phyloP scores from a whole-genome alignment of 2,329 filamentous ascomycete species.

The Helminthosporium solani region DNA sequence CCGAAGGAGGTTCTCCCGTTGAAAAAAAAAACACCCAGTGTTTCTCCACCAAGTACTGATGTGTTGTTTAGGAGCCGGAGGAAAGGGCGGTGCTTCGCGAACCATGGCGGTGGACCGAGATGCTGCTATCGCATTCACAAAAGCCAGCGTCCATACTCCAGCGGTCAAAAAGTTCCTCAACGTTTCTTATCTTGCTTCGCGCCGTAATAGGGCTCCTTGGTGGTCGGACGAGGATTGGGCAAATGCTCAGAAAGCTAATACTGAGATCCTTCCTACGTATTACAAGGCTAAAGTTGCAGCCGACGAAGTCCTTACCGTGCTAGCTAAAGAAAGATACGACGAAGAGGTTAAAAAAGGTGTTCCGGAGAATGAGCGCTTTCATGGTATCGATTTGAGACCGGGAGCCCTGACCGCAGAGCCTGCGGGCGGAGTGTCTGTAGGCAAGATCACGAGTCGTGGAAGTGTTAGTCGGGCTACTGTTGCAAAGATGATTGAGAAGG shows the following conservation, averaged over 20 bases:
- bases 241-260: slow-evolving; percentile 48
- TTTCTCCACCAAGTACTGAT: no score
- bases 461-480: slow-evolving; percentile 53
- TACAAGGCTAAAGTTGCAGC: slow-evolving; percentile 57
- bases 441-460: slow-evolving; percentile 46
- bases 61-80: slow-evolving; percentile 58
- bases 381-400: slow-evolving; percentile 55
- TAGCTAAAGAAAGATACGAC: slow-evolving; percentile 34
- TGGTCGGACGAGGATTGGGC: slow-evolving; percentile 53
- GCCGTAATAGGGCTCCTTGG: slow-evolving; percentile 52
- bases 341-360: slow-evolving; percentile 31
- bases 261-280: slow-evolving; percentile 53
- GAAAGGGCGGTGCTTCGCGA: slow-evolving; percentile 53
- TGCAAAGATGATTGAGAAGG: slow-evolving; percentile 51
- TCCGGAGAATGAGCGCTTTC: slow-evolving; percentile 40
- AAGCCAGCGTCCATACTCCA: slow-evolving; percentile 48
- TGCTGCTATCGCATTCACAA: slow-evolving; percentile 57
- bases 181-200: slow-evolving; percentile 55
- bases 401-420: slow-evolving; percentile 51
- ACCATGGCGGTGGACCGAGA: slow-evolving; percentile 56
- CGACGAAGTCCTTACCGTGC: slow-evolving; percentile 55
- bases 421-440: slow-evolving; percentile 52
- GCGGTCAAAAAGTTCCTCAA: slow-evolving; percentile 56
- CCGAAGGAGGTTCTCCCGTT: no score
- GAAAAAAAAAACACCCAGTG: no score